phyloP scores from a whole-genome alignment of 2,329 filamentous ascomycete genomes.

The Cytospora paraplurivora region DNA sequence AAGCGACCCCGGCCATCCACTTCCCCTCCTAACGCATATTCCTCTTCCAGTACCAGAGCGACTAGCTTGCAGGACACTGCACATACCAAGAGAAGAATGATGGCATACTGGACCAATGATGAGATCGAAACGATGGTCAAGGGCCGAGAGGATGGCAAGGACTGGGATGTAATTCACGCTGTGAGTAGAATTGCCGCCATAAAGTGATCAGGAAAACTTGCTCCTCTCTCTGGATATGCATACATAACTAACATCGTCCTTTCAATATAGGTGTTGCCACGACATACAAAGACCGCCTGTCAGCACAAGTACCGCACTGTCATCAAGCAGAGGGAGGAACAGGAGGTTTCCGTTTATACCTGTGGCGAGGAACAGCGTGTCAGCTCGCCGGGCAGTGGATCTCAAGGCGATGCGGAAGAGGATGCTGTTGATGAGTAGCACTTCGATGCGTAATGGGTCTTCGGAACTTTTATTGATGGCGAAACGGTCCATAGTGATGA shows the following conservation, averaged over 20 bases:
- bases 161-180: constrained; percentile 1
- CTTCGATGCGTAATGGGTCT: not conserved
- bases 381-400: not conserved
- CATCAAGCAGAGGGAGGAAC: not conserved
- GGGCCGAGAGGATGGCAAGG: not conserved
- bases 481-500: no score
- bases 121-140: not conserved
- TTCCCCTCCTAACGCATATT: not conserved
- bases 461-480: no score
- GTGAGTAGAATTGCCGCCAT: not conserved
- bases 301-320: constrained; percentile 14
- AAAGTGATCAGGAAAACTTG: not conserved
- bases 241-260: not conserved
- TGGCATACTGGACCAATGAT: not conserved
- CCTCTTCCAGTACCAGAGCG: not conserved
- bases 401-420: not conserved
- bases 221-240: not conserved
- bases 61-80: not conserved
- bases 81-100: not conserved
- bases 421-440: not conserved
- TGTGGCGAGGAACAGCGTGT: not conserved
- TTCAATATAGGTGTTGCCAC: not conserved
- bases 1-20: not conserved
- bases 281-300: not conserved
- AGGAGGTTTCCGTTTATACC: not conserved